Percentiles rank a stretch among this genome's conserved stretches.
These are phyloP conservation scores for Auricularia sp. DNA, from an alignment of 768 basidiomycete species.

Conservation along the genomic window DNA sequence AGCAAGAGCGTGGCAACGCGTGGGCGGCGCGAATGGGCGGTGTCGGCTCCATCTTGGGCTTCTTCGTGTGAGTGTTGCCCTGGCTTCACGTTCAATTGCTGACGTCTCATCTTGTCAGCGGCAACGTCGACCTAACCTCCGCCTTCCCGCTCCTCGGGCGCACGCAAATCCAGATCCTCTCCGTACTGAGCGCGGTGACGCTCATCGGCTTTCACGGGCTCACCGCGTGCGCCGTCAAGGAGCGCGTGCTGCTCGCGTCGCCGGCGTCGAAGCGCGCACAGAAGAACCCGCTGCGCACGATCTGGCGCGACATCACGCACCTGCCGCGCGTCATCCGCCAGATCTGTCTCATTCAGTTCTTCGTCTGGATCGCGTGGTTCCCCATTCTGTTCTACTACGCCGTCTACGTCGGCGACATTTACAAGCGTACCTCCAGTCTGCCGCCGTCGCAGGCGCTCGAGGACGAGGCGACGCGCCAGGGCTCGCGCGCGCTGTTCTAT, in stretches of 20 bases:
- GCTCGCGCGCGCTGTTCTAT: conserved; percentile 74
- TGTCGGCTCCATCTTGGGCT: conserved; percentile 75
- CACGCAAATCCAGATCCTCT: conserved; percentile 72
- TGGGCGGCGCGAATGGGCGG: conserved; percentile 95
- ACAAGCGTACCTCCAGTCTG: conserved; percentile 41
- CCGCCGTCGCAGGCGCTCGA: conserved; percentile 7
- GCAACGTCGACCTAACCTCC: conserved; percentile 65
- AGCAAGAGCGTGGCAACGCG: conserved; percentile 81
- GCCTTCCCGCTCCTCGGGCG: conserved; percentile 66
- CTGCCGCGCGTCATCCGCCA: conserved; percentile 68
- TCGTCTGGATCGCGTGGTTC: conserved; percentile 90
- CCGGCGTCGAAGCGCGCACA: conserved; percentile 13
- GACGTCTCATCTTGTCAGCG: conserved; percentile 34
- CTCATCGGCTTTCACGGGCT: conserved; percentile 31
- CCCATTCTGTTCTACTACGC: conserved; percentile 84
- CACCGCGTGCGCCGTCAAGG: conserved; percentile 38
- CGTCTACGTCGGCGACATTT: conserved; percentile 79
- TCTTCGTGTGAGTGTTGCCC: conserved; percentile 62
- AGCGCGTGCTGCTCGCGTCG: conserved; percentile 54
- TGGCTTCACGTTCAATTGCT: not conserved
- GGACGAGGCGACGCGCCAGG: conserved; percentile 19
- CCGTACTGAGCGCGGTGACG: conserved; percentile 60
- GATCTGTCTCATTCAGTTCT: conserved; percentile 75
- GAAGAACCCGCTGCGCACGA: conserved; percentile 37
- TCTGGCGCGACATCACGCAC: conserved; percentile 61